Conservation (phyloP, 2,329 filamentous ascomycete species). For the Sclerotinia minor region DNA sequence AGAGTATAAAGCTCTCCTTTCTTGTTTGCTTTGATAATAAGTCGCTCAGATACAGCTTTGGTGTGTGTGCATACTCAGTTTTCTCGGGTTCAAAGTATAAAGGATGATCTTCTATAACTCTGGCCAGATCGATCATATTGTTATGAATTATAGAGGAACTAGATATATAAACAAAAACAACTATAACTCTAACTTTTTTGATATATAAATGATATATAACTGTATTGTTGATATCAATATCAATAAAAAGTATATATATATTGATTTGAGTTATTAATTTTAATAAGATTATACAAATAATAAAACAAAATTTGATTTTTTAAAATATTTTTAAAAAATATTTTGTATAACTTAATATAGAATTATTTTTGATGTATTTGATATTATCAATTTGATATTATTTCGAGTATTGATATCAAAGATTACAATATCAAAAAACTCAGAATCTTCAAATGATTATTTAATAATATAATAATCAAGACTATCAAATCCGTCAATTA, state of each 20-base stretch:
- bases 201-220: background rate
- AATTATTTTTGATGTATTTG: too few species aligned
- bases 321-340: too few species aligned
- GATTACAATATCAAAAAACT: background rate
- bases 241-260: background rate
- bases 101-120: background rate
- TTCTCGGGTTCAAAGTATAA: slow-evolving; percentile 1
- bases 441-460: background rate
- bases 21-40: too few species aligned
- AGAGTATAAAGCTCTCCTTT: too few species aligned
- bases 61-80: background rate
- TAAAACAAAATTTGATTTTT: background rate
- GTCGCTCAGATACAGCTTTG: too few species aligned
- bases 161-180: background rate
- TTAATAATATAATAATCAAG: background rate
- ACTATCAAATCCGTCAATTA: background rate
- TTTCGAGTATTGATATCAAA: background rate
- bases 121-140: background rate
- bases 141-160: background rate
- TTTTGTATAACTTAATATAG: too few species aligned
- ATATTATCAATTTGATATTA: background rate
- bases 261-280: background rate
- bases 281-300: background rate
- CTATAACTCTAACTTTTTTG: background rate
- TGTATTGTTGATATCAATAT: background rate